Conservation (phyloP, 352 stramenopile species). For the Globisporangium uncinulatum region DNA sequence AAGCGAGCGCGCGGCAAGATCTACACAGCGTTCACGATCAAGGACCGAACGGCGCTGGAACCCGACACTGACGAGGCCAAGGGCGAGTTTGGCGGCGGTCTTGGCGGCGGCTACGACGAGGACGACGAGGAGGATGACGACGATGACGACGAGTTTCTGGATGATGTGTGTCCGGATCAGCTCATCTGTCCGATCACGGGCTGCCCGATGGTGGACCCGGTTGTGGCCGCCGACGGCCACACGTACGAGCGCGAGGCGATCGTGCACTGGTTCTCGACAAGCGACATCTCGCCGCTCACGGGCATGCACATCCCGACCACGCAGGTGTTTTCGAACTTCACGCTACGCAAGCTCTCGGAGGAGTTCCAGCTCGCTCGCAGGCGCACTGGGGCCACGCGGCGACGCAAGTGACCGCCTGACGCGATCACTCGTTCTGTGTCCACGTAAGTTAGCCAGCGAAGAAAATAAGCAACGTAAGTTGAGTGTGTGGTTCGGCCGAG, state of each 20-base stretch:
- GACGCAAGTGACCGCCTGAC: constrained; percentile 1
- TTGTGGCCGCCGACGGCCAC: constrained; percentile 96
- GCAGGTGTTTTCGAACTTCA: constrained; percentile 73
- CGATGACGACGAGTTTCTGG: constrained; percentile 18
- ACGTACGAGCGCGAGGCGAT: constrained; percentile 97
- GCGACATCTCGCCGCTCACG: constrained; percentile 76
- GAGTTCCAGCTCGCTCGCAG: constrained; percentile 34
- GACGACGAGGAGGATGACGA: constrained; percentile 16
- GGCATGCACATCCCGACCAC: constrained; percentile 64
- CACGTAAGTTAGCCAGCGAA: neutral
- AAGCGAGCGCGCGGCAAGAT: constrained; percentile 39
- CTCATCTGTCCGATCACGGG: constrained; percentile 93
- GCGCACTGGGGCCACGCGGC: constrained; percentile 5
- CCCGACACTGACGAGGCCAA: constrained; percentile 26
- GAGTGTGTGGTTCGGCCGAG: too few relatives aligned
- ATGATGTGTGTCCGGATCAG: constrained; percentile 40
- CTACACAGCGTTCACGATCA: constrained; percentile 40
- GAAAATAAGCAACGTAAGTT: too few relatives aligned
- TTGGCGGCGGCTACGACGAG: constrained; percentile 14
- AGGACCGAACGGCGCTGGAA: constrained; percentile 22
- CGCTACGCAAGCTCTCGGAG: constrained; percentile 60
- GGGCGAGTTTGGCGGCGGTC: constrained; percentile 19
- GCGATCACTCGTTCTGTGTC: too few relatives aligned
- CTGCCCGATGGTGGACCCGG: constrained; percentile 94
- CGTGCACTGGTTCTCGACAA: constrained; percentile 88